Evolutionary conservation across 257 asterid genomes (phyloP).

Genomic region (Lycium barbarum): DNA sequence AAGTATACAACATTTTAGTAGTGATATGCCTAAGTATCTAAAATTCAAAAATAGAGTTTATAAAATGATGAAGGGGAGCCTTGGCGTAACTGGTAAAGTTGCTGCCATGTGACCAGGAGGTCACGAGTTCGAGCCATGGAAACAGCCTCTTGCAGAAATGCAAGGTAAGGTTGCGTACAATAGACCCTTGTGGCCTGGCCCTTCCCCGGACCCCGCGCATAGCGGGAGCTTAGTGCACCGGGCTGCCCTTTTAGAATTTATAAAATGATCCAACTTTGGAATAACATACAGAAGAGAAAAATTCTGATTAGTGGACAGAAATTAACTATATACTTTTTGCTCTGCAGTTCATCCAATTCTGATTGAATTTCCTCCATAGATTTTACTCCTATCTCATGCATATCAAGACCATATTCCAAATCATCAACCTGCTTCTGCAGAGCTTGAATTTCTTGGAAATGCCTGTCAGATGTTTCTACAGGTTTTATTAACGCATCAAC

Average conservation of each 20-base stretch:
- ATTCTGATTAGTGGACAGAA: slow-evolving; percentile 31
- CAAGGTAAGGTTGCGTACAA: too few relatives aligned
- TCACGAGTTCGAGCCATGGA: too few relatives aligned
- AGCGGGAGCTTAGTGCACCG: too few relatives aligned
- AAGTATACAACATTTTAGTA: neutral
- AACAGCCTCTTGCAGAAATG: too few relatives aligned
- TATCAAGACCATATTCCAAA: slow-evolving; percentile 79
- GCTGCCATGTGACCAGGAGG: too few relatives aligned
- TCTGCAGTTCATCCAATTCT: slow-evolving; percentile 69
- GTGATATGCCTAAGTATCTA: neutral
- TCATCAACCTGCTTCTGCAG: slow-evolving; percentile 74
- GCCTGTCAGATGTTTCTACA: slow-evolving; percentile 83
- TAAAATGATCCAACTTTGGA: neutral
- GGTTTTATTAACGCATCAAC: slow-evolving; percentile 83
- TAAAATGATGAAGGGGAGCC: neutral
- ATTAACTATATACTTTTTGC: slow-evolving; percentile 50
- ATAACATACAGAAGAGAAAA: slow-evolving; percentile 19
- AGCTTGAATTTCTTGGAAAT: slow-evolving; percentile 69
- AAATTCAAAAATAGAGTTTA: neutral
- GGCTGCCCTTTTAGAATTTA: neutral
- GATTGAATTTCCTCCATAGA: slow-evolving; percentile 66
- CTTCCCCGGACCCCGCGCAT: too few relatives aligned
- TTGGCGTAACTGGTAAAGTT: too few relatives aligned
- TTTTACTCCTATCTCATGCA: slow-evolving; percentile 75
- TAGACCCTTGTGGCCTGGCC: too few relatives aligned